These are phyloP conservation scores for Musa balbisiana DNA, from an alignment of 202 grass and related monocot genomes.

Conservation along the genomic window DNA sequence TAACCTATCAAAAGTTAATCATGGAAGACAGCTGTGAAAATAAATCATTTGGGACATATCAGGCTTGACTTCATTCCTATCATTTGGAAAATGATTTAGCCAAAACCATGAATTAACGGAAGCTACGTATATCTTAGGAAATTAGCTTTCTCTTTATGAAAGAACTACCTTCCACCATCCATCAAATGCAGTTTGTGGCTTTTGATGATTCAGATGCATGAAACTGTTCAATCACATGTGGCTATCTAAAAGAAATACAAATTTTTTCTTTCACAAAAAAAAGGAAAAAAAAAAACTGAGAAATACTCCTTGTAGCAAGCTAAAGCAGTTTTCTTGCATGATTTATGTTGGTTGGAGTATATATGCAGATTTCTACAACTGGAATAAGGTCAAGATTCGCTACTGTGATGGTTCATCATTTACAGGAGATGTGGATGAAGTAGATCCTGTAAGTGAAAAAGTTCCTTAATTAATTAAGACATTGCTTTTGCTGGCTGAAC, in stretches of 20 bases:
- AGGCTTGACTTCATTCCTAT: slow-evolving; percentile 2
- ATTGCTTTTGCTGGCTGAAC: background rate
- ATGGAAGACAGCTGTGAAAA: too few relatives aligned
- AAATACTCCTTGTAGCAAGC: background rate
- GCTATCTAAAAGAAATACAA: too few relatives aligned
- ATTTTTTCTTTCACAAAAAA: too few relatives aligned
- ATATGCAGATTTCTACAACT: slow-evolving; percentile 81
- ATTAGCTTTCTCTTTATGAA: too few relatives aligned
- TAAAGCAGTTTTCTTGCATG: background rate
- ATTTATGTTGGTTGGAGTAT: background rate
- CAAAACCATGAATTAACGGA: too few relatives aligned
- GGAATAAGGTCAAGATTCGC: slow-evolving; percentile 87
- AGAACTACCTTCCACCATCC: too few relatives aligned
- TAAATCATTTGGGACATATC: background rate
- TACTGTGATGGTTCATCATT: slow-evolving; percentile 94
- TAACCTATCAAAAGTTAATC: too few relatives aligned
- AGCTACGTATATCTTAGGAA: too few relatives aligned
- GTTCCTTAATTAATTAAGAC: background rate
- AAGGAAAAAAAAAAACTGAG: background rate
- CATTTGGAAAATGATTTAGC: background rate
- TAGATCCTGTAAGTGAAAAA: slow-evolving; percentile 44
- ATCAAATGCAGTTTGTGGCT: too few relatives aligned
- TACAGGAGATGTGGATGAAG: slow-evolving; percentile 62
- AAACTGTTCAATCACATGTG: too few relatives aligned
- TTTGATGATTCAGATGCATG: too few relatives aligned